A percentile compares a stretch with the other conserved stretches of the same genome.
Evolutionary conservation across 2,329 filamentous ascomycete species (phyloP).

Genomic region (Ophidiomyces ophidiicola): DNA sequence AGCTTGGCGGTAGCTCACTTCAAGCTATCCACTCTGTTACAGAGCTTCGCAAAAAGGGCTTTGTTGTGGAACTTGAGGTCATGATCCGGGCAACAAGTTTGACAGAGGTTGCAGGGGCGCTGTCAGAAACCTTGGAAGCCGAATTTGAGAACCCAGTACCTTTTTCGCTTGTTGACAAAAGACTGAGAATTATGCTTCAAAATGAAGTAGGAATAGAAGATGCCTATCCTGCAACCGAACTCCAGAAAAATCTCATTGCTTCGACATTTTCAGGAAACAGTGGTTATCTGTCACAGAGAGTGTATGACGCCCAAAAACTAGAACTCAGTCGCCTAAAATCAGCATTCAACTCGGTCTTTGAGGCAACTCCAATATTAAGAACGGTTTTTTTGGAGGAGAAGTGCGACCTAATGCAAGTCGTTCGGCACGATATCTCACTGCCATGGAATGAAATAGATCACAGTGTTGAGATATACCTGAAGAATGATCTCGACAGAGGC

Average conservation of each 20-base stretch:
- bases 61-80: conserved; percentile 10
- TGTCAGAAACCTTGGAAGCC: neutral
- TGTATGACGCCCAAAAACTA: neutral
- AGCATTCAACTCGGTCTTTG: conserved; percentile 8
- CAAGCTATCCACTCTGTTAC: conserved; percentile 12
- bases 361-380: conserved; percentile 9
- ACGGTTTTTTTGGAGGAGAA: conserved; percentile 12
- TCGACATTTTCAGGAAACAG: neutral
- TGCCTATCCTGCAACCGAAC: neutral
- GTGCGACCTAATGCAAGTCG: conserved; percentile 12
- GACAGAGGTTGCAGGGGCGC: neutral
- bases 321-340: conserved; percentile 1
- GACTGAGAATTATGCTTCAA: neutral
- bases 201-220: neutral
- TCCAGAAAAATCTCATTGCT: neutral
- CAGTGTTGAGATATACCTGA: conserved; percentile 12
- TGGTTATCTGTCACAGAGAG: conserved; percentile 1
- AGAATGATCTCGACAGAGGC: conserved; percentile 2
- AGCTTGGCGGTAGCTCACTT: conserved; percentile 14
- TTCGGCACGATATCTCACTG: conserved; percentile 8
- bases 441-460: conserved; percentile 12
- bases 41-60: conserved; percentile 2
- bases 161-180: neutral
- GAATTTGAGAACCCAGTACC: neutral
- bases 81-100: conserved; percentile 9